These are phyloP conservation scores for Pythium folliculosum DNA, from an alignment of 352 stramenopile genomes.

Conservation along the genomic window DNA sequence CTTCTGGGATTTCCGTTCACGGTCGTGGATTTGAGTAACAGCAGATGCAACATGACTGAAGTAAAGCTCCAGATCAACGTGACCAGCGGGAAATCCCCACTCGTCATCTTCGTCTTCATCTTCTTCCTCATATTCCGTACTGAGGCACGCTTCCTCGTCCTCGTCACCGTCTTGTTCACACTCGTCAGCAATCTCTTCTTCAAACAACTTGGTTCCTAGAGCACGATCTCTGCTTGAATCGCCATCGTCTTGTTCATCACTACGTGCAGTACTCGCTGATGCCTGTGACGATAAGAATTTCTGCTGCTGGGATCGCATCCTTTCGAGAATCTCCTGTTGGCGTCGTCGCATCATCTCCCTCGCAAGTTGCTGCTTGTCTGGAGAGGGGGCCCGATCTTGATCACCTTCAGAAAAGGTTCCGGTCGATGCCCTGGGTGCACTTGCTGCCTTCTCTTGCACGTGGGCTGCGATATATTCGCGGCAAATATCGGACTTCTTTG, in stretches of 20 bases:
- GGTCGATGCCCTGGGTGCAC: background rate
- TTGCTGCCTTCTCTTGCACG: background rate
- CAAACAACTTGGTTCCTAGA: conserved; percentile 31
- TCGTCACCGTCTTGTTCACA: conserved; percentile 27
- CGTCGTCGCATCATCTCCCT: conserved; percentile 64
- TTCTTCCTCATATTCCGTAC: conserved; percentile 51
- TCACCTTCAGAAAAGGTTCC: background rate
- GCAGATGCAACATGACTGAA: conserved; percentile 66
- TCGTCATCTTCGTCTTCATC: conserved; percentile 73
- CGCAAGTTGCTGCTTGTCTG: conserved; percentile 32
- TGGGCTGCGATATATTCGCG: conserved; percentile 3
- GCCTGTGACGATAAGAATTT: conserved; percentile 66
- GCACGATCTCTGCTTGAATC: background rate
- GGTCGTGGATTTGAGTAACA: conserved; percentile 53
- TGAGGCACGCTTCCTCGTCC: conserved; percentile 35
- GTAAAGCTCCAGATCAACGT: conserved; percentile 67
- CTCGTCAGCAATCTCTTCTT: conserved; percentile 43
- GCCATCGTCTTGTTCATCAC: conserved; percentile 21
- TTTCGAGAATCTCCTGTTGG: conserved; percentile 71
- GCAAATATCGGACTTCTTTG: conserved; percentile 17
- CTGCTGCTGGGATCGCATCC: conserved; percentile 74
- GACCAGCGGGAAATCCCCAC: conserved; percentile 79
- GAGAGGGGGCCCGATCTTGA: background rate
- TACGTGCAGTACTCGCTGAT: background rate
- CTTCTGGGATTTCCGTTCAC: conserved; percentile 32